A percentile compares a stretch with the other conserved stretches of the same genome.
phyloP scores from a whole-genome alignment of 345 rosid genomes.

The Jatropha curcas region DNA sequence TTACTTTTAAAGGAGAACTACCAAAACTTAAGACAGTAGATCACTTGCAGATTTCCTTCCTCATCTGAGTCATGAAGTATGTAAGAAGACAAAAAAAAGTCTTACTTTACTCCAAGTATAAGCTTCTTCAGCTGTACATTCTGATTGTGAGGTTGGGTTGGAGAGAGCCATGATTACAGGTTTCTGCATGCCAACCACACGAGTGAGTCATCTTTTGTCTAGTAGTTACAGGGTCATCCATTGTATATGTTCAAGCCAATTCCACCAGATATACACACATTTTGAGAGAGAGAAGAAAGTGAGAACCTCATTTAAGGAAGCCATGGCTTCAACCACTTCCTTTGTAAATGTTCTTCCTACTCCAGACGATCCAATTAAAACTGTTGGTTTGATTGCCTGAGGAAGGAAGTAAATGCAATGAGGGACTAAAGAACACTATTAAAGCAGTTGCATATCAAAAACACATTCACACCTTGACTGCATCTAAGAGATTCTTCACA shows the following conservation, averaged over 20 bases:
- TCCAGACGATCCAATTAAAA: conserved; percentile 89
- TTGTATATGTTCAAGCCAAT: neutral
- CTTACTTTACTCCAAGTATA: conserved; percentile 82
- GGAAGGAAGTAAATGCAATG: conserved; percentile 5
- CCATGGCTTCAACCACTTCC: conserved; percentile 85
- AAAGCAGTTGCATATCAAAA: neutral
- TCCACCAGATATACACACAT: too few relatives aligned
- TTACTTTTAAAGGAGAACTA: neutral
- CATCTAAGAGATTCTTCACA: conserved; percentile 55
- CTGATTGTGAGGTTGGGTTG: conserved; percentile 92
- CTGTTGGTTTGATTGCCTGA: conserved; percentile 87
- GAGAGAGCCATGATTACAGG: conserved; percentile 91
- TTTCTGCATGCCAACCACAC: conserved; percentile 50
- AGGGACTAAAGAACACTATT: neutral
- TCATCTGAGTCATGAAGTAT: neutral
- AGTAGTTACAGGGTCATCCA: neutral
- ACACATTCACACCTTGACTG: conserved; percentile 60
- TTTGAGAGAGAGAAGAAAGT: conserved; percentile 19
- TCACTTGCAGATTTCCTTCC: neutral
- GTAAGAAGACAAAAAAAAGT: neutral
- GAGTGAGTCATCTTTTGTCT: neutral
- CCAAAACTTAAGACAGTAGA: neutral
- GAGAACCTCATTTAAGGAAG: conserved; percentile 66
- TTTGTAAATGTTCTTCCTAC: conserved; percentile 82
- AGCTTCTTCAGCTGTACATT: conserved; percentile 96